Evolutionary conservation across 352 stramenopile species (phyloP).

Genomic region (Phytophthora hybrid): DNA sequence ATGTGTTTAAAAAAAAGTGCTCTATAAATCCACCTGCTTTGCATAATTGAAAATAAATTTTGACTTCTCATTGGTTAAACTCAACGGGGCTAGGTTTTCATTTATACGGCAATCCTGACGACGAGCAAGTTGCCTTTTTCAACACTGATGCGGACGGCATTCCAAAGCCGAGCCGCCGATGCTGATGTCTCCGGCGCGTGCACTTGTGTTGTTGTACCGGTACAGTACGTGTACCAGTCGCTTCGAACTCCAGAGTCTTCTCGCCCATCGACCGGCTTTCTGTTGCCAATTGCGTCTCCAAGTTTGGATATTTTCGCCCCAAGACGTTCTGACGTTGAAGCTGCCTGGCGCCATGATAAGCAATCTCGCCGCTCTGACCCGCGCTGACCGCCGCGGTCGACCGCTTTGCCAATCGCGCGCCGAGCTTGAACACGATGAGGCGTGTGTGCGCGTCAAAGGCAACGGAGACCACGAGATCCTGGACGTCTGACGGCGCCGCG

Average conservation of each 20-base stretch:
- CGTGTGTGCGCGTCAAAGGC: conserved; percentile 3
- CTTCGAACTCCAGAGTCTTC: background rate
- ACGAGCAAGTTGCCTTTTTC: background rate
- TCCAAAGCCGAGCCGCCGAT: background rate
- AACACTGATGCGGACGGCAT: background rate
- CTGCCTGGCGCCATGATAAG: conserved; percentile 20
- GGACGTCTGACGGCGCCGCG: conserved; percentile 27
- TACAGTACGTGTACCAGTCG: no score
- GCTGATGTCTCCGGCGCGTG: background rate
- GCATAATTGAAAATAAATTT: background rate
- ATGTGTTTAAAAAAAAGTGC: no score
- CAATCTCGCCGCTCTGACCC: conserved; percentile 29
- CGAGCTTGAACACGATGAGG: conserved; percentile 26
- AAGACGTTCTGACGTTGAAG: conserved; percentile 21
- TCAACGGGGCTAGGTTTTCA: background rate
- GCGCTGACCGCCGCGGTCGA: background rate
- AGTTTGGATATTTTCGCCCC: background rate
- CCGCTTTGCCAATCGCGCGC: conserved; percentile 24
- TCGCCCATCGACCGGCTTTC: background rate
- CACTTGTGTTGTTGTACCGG: background rate
- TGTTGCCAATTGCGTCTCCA: background rate
- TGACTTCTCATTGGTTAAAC: background rate
- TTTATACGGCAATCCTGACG: background rate
- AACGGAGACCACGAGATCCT: conserved; percentile 23
- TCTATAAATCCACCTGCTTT: background rate